Evolutionary conservation across 306 rosid species (phyloP).

Genomic region (Fragaria ananassa): DNA sequence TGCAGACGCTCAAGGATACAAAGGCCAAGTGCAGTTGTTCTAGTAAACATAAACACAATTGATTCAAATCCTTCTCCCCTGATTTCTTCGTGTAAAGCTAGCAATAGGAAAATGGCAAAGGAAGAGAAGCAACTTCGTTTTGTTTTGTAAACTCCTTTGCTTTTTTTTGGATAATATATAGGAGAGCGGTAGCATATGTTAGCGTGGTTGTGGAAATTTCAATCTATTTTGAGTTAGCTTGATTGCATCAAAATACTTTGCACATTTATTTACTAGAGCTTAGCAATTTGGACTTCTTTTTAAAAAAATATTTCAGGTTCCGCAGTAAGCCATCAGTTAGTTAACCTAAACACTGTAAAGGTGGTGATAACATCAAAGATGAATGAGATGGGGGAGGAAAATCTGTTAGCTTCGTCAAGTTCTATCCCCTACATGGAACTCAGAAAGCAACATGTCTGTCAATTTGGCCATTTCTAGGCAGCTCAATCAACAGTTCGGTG

Average conservation of each 20-base stretch:
- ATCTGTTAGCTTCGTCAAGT: too few species aligned
- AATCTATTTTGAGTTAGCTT: neutral
- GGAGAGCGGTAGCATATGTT: neutral
- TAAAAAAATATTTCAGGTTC: too few species aligned
- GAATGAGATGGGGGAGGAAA: too few species aligned
- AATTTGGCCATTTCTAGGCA: too few species aligned
- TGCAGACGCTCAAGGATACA: conserved; percentile 62
- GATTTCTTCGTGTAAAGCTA: conserved; percentile 35
- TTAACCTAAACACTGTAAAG: too few species aligned
- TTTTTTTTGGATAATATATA: neutral
- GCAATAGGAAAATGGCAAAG: conserved; percentile 19
- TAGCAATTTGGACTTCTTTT: neutral
- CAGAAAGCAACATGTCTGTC: too few species aligned
- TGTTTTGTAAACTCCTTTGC: neutral
- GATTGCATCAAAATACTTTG: neutral
- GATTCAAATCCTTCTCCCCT: conserved; percentile 22
- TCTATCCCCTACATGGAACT: too few species aligned
- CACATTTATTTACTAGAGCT: neutral
- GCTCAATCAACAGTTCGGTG: too few species aligned
- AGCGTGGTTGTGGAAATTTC: neutral
- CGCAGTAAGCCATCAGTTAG: too few species aligned
- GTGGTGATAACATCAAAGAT: too few species aligned
- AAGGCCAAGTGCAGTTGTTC: conserved; percentile 70
- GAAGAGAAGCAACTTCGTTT: neutral
- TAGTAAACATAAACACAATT: conserved; percentile 39